phyloP scores from a whole-genome alignment of 1,139 yeast genomes.

The Protomyces inundatus region DNA sequence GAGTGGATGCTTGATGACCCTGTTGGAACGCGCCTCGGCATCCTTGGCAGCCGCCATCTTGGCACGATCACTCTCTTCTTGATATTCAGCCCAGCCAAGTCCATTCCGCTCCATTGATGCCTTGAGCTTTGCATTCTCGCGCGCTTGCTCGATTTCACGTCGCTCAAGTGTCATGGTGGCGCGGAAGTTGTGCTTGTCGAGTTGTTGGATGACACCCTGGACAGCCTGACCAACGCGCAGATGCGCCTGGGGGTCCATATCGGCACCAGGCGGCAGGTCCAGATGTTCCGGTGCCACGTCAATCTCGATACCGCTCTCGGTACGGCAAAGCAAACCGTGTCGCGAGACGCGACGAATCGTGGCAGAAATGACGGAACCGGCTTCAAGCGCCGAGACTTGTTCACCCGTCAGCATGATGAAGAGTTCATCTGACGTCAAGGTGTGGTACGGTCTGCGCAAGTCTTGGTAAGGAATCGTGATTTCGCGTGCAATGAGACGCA shows the following conservation, averaged over 20 bases:
- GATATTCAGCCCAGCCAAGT: conserved; percentile 70
- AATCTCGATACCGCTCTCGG: conserved; percentile 75
- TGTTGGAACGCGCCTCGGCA: conserved; percentile 52
- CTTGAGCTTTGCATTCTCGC: conserved; percentile 3
- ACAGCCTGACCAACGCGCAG: conserved; percentile 68
- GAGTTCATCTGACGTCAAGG: conserved; percentile 63
- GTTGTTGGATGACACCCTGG: conserved; percentile 68
- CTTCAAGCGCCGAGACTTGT: conserved; percentile 58
- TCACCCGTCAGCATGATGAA: conserved; percentile 91
- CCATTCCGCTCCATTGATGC: conserved; percentile 34
- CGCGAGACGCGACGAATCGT: conserved; percentile 52
- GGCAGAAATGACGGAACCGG: conserved; percentile 75
- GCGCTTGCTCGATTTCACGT: conserved; percentile 51
- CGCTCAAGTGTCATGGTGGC: conserved; percentile 69
- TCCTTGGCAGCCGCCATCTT: conserved; percentile 50
- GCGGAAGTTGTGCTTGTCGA: conserved; percentile 65
- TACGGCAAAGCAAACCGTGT: conserved; percentile 52
- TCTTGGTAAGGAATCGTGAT: conserved; percentile 83
- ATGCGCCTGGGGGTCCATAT: conserved; percentile 14
- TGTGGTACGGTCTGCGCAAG: conserved; percentile 64
- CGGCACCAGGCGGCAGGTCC: conserved; percentile 20
- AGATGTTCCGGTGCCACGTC: conserved; percentile 59
- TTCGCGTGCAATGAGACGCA: conserved; percentile 84
- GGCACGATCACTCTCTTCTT: conserved; percentile 63
- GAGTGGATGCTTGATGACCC: conserved; percentile 87